phyloP scores from a whole-genome alignment of 768 basidiomycete species.

The Hypholoma sublateritium region DNA sequence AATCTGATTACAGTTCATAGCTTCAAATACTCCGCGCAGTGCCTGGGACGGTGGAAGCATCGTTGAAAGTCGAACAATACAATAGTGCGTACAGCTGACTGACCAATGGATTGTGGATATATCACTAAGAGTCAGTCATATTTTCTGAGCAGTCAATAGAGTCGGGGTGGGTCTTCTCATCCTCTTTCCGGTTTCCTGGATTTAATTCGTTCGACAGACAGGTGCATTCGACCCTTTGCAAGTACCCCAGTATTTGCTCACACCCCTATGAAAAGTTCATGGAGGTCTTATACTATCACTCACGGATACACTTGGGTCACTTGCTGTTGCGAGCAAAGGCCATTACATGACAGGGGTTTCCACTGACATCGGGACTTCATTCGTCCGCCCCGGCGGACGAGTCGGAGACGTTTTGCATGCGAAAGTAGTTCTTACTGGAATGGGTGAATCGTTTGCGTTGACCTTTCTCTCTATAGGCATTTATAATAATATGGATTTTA shows the following conservation, averaged over 20 bases:
- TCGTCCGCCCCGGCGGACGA: conserved; percentile 75
- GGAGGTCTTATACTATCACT: conserved; percentile 81
- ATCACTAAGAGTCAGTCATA: too few species aligned
- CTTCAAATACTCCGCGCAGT: conserved; percentile 61
- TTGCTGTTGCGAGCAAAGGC: conserved; percentile 80
- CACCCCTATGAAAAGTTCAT: conserved; percentile 49
- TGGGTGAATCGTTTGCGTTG: conserved; percentile 47
- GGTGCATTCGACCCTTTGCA: conserved; percentile 23
- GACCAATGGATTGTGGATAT: background rate
- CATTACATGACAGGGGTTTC: conserved; percentile 89
- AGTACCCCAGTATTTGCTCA: background rate
- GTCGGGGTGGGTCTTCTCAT: conserved; percentile 58
- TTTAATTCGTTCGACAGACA: conserved; percentile 28
- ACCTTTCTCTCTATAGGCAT: background rate
- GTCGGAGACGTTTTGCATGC: conserved; percentile 66
- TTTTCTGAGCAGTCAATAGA: conserved; percentile 61
- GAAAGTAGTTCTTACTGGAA: conserved; percentile 64
- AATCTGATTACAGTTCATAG: conserved; percentile 30
- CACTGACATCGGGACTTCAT: conserved; percentile 78
- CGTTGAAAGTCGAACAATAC: conserved; percentile 71
- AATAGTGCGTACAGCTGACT: conserved; percentile 50
- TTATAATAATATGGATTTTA: conserved; percentile 22
- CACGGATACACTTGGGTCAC: conserved; percentile 82
- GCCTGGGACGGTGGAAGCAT: conserved; percentile 72
- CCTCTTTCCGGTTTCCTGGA: background rate